Percentiles rank a stretch among this genome's conserved stretches.
Evolutionary conservation across 495 filamentous ascomycete genomes (phyloP).

Genomic region (Penicillium argentinense): DNA sequence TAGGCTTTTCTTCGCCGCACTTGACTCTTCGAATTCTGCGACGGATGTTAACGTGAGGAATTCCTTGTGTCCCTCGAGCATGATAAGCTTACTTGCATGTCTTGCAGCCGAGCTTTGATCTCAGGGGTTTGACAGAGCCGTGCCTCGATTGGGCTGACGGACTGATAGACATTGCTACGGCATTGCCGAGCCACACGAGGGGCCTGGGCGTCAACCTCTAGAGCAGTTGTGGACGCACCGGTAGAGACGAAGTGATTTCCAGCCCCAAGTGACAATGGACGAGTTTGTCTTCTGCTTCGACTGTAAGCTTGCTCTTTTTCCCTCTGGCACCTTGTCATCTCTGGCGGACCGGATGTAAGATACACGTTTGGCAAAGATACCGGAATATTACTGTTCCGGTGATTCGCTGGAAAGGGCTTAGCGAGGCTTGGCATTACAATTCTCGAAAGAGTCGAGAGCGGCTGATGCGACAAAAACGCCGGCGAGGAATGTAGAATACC

Average conservation of each 20-base stretch:
- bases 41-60: no score
- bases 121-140: slow-evolving; percentile 4
- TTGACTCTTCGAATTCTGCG: slow-evolving; percentile 52
- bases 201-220: not conserved
- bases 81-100: slow-evolving; percentile 38
- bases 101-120: slow-evolving; percentile 40
- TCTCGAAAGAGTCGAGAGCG: no score
- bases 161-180: slow-evolving; percentile 2
- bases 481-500: no score
- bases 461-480: no score
- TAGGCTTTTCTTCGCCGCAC: slow-evolving; percentile 56
- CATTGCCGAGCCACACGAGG: not conserved
- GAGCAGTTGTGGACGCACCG: no score
- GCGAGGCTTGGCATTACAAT: not conserved
- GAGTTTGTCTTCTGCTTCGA: no score
- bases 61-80: no score
- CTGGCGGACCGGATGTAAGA: no score
- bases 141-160: not conserved
- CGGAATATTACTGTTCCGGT: not conserved
- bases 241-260: no score
- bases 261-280: no score
- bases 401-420: not conserved
- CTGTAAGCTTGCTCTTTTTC: no score
- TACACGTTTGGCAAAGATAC: not conserved
- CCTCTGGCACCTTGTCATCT: no score